A percentile compares a stretch with the other conserved stretches of the same genome.
phyloP scores from a whole-genome alignment of 345 rosid genomes.

The Ricinus communis region DNA sequence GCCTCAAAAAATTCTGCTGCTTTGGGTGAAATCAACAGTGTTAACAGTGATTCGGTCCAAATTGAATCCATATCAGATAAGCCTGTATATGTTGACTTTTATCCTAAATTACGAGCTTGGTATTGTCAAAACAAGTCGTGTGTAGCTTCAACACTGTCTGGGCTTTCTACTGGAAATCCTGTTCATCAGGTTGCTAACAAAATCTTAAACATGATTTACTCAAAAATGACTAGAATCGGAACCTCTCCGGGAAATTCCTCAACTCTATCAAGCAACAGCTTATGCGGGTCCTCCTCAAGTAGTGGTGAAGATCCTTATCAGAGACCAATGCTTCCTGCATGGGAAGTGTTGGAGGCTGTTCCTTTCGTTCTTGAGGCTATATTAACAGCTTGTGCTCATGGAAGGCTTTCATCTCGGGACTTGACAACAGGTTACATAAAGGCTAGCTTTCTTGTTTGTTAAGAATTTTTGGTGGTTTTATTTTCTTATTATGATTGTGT shows the following conservation, averaged over 20 bases:
- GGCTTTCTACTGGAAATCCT: slow-evolving; percentile 46
- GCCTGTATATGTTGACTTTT: slow-evolving; percentile 47
- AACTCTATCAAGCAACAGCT: slow-evolving; percentile 33
- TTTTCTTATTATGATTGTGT: slow-evolving; percentile 1
- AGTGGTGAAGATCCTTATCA: slow-evolving; percentile 45
- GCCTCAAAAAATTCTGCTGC: slow-evolving; percentile 28
- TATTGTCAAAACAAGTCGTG: slow-evolving; percentile 64
- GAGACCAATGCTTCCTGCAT: slow-evolving; percentile 59
- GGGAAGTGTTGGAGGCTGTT: slow-evolving; percentile 68
- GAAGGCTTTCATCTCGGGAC: slow-evolving; percentile 62
- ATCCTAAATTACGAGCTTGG: slow-evolving; percentile 66
- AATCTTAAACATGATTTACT: slow-evolving; percentile 57
- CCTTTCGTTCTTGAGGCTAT: slow-evolving; percentile 65
- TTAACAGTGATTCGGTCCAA: slow-evolving; percentile 19
- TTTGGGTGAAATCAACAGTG: slow-evolving; percentile 26
- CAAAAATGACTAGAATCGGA: slow-evolving; percentile 42
- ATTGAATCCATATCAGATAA: slow-evolving; percentile 29
- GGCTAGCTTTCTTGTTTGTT: slow-evolving; percentile 15
- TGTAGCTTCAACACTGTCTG: slow-evolving; percentile 55
- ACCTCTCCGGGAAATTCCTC: slow-evolving; percentile 41
- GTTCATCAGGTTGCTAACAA: slow-evolving; percentile 60
- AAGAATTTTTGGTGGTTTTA: neutral
- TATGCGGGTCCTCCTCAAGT: slow-evolving; percentile 38
- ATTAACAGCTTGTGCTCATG: slow-evolving; percentile 71
- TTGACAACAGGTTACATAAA: slow-evolving; percentile 50